Base-by-base conservation (phyloP, 306 rosid species). In the Rubus idaeus region DNA sequence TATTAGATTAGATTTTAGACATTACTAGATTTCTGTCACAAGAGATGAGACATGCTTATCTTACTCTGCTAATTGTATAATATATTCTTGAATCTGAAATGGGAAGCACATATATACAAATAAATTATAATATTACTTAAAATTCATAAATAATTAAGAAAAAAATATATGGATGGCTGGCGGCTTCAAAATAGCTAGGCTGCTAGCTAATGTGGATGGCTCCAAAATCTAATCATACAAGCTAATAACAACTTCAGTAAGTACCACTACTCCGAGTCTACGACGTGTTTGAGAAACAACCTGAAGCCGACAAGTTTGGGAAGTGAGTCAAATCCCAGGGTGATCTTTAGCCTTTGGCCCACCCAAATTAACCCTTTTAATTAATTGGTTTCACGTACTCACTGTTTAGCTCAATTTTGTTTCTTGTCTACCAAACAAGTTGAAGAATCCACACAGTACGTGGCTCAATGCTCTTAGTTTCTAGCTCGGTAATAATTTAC, bases 261-360 rank as follows among this genome's bases (percentile, higher is more conserved):
- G 46, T 3, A 4, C 7, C 3, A 42, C n/a, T n/a, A n/a, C n/a
- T n/a, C n/a, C 26, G 26, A 23, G 26, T 23, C 26, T 23, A 23
- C 46, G 5, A 53, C 51, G 4, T 51, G 45, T 64, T 21, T 14
- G 40, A 39, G 67, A 73, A 73, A 73, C 74, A 71, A 78, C 86
- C 83, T 75, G 86, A 78, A 49, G 50, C 80, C 60, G 83, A 70
- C 86, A 75, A 69, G 70, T 62, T 74, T 69, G 49, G 71, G 74
- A 69, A 69, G 69, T 62, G 83, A 75, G 73, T 79, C 83, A 69
- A 35, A 77, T 52, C 35, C 39, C 71, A 53, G 78, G 37, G 20
- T 45, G 65, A 56, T 5, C 17, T 39, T 4, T 42, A 37, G 44
- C 35, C 14, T 46, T 63, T 30, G 70, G 75, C 41, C 77, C 77